Percentiles rank a stretch among this genome's conserved stretches.
These are phyloP conservation scores for Globisporangium rhizosaccharum DNA, from an alignment of 352 stramenopile species.

Conservation along the genomic window DNA sequence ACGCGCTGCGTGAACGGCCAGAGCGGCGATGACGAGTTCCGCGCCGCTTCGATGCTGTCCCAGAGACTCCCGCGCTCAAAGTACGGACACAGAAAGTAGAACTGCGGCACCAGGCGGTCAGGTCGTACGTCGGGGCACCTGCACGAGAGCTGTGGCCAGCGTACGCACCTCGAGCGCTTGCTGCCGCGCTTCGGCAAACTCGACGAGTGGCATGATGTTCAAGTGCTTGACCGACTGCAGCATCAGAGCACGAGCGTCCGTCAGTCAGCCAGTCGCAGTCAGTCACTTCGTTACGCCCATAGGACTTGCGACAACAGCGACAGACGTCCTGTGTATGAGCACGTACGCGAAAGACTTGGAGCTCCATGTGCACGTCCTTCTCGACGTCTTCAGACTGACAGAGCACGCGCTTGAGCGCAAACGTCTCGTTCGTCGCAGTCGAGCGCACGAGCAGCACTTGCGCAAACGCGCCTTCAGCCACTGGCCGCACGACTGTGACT, in stretches of 20 bases:
- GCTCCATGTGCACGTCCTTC: conserved; percentile 68
- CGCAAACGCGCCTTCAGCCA: conserved; percentile 72
- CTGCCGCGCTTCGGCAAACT: conserved; percentile 67
- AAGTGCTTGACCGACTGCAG: conserved; percentile 68
- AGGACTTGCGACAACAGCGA: background rate
- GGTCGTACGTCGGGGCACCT: background rate
- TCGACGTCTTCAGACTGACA: conserved; percentile 81
- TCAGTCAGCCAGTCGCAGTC: background rate
- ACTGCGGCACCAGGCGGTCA: conserved; percentile 22
- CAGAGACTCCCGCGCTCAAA: conserved; percentile 81
- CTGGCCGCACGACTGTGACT: conserved; percentile 58
- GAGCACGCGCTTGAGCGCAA: conserved; percentile 80
- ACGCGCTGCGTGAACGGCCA: conserved; percentile 85
- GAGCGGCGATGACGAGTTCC: conserved; percentile 61
- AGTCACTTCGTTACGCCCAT: background rate
- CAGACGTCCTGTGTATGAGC: background rate
- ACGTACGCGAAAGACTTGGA: conserved; percentile 67
- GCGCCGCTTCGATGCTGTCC: conserved; percentile 62
- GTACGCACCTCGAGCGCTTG: conserved; percentile 53
- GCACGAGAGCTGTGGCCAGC: background rate
- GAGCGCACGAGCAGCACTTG: conserved; percentile 81
- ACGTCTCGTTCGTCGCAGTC: conserved; percentile 56
- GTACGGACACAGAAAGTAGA: conserved; percentile 82
- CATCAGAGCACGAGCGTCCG: background rate
- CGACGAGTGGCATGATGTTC: conserved; percentile 75